Conservation (phyloP, 768 basidiomycete species). For the Saitozyma sp. region DNA sequence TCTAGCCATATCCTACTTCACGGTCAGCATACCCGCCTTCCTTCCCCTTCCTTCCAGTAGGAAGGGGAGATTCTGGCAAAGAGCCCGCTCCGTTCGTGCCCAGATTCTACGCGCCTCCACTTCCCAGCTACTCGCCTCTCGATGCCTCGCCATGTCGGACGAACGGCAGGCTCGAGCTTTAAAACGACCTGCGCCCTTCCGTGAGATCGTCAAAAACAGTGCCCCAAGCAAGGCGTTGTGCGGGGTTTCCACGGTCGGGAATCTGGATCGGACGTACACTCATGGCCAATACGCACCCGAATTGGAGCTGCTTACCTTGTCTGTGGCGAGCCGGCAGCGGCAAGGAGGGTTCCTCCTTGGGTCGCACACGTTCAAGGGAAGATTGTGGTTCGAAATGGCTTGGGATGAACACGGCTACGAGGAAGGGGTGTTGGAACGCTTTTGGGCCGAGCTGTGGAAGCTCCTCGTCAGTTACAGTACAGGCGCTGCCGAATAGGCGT, state of each 20-base stretch:
- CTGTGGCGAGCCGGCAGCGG: constrained; percentile 78
- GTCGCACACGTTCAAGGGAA: constrained; percentile 59
- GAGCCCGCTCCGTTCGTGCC: constrained; percentile 60
- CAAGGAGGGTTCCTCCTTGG: constrained; percentile 74
- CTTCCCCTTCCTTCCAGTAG: constrained; percentile 54
- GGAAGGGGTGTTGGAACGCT: constrained; percentile 60
- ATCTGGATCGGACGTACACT: constrained; percentile 74
- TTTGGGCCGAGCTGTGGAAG: constrained; percentile 57
- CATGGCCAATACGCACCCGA: constrained; percentile 59
- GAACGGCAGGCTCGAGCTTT: not conserved
- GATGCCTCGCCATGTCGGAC: not conserved
- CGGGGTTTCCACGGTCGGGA: constrained; percentile 75
- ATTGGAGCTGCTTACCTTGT: constrained; percentile 68
- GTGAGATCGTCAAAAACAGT: constrained; percentile 60
- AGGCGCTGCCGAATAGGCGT: too few relatives aligned
- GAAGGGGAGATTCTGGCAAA: constrained; percentile 65
- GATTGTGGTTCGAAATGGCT: constrained; percentile 72
- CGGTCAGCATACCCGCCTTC: constrained; percentile 73
- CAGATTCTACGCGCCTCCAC: not conserved
- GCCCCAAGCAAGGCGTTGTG: constrained; percentile 55
- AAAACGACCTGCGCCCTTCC: constrained; percentile 51
- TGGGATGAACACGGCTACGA: constrained; percentile 76
- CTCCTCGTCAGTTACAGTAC: too few relatives aligned
- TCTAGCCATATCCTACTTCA: constrained; percentile 73
- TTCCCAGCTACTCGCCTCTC: constrained; percentile 1